Evolutionary conservation across 2,329 filamentous ascomycete genomes (phyloP).

Genomic region (Aspergillus felis): DNA sequence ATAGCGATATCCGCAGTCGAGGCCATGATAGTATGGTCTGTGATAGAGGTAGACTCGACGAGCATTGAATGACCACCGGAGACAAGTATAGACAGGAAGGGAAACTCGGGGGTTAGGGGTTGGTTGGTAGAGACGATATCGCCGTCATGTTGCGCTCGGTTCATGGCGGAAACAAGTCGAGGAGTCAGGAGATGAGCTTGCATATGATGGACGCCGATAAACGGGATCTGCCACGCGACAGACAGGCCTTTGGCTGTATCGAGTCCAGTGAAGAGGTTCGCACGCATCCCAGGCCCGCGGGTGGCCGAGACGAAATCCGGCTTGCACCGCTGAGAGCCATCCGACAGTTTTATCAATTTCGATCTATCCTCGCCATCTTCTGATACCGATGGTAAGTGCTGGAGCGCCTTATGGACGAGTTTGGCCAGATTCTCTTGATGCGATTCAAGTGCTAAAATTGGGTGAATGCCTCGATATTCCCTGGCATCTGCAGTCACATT

Average conservation of each 20-base stretch:
- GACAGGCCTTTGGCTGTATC: slow-evolving; percentile 84
- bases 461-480: slow-evolving; percentile 73
- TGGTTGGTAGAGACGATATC: slow-evolving; percentile 3
- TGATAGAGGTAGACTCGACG: slow-evolving; percentile 66
- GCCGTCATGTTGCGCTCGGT: slow-evolving; percentile 19
- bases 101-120: slow-evolving; percentile 57
- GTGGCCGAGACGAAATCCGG: slow-evolving; percentile 89
- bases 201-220: slow-evolving; percentile 94
- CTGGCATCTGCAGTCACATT: slow-evolving; percentile 79
- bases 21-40: slow-evolving; percentile 69
- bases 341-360: slow-evolving; percentile 14
- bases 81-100: slow-evolving; percentile 82
- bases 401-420: slow-evolving; percentile 64
- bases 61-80: slow-evolving; percentile 92
- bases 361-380: slow-evolving; percentile 6
- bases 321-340: slow-evolving; percentile 38
- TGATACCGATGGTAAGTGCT: slow-evolving; percentile 46
- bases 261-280: slow-evolving; percentile 72
- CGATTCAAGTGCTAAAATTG: slow-evolving; percentile 67
- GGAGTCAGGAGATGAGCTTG: slow-evolving; percentile 92
- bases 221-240: slow-evolving; percentile 74
- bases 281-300: slow-evolving; percentile 82
- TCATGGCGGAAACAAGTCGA: slow-evolving; percentile 65
- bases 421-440: slow-evolving; percentile 68
- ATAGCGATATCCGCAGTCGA: slow-evolving; percentile 76